Percentiles rank a stretch among this genome's conserved stretches.
Evolutionary conservation across 768 basidiomycete species (phyloP).

Genomic region (Serendipita sp.): DNA sequence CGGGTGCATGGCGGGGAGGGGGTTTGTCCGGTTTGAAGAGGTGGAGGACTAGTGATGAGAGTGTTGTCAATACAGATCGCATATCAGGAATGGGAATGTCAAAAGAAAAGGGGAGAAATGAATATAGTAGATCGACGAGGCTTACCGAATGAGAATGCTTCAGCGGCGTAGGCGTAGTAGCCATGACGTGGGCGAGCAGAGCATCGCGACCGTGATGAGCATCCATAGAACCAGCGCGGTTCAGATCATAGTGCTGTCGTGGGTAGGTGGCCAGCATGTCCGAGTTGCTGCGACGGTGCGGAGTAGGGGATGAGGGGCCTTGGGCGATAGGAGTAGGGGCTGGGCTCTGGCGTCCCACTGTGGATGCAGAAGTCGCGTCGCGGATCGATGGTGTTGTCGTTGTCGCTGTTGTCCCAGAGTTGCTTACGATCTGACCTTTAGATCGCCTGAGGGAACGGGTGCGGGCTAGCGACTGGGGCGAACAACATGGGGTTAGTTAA

Average conservation of each 20-base stretch:
- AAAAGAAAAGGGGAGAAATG: background rate
- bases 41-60: constrained; percentile 1
- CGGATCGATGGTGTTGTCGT: background rate
- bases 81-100: background rate
- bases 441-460: background rate
- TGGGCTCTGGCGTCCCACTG: constrained; percentile 24
- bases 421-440: constrained; percentile 2
- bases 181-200: constrained; percentile 1
- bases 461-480: background rate
- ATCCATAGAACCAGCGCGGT: background rate
- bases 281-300: background rate
- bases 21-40: background rate
- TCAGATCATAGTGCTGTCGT: background rate
- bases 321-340: background rate
- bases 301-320: too few relatives aligned
- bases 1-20: background rate
- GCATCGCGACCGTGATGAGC: background rate
- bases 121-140: background rate
- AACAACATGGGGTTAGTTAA: background rate
- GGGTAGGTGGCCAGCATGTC: background rate
- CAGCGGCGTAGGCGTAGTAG: background rate
- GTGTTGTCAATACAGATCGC: background rate
- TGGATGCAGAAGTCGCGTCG: constrained; percentile 16
- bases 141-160: background rate
- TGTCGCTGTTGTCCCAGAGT: background rate